Conservation (phyloP, 495 filamentous ascomycete species). For the Aspergillus taichungensis region DNA sequence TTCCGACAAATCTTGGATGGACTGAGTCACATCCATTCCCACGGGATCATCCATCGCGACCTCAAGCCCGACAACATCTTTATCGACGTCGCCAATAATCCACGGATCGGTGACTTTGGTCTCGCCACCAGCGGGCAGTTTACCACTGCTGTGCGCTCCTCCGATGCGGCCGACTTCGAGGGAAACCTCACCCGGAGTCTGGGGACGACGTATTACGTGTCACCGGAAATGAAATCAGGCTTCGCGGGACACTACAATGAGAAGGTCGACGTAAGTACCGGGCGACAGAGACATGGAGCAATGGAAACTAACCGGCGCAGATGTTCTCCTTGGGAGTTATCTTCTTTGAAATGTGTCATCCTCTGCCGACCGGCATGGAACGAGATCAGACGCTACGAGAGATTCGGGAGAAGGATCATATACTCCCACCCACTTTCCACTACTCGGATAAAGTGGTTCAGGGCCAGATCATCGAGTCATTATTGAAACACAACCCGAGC, state of each 20-base stretch:
- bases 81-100: constrained; percentile 80
- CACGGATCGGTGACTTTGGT: constrained; percentile 94
- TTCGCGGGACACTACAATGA: constrained; percentile 72
- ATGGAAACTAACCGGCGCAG: constrained; percentile 23
- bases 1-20: constrained; percentile 91
- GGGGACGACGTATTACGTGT: constrained; percentile 92
- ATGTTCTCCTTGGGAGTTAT: constrained; percentile 98
- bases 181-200: constrained; percentile 73
- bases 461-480: constrained; percentile 64
- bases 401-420: constrained; percentile 58
- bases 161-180: constrained; percentile 37
- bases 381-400: constrained; percentile 64
- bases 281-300: background rate
- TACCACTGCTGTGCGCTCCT: constrained; percentile 39
- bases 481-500: constrained; percentile 72
- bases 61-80: constrained; percentile 99
- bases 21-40: constrained; percentile 76
- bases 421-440: constrained; percentile 66
- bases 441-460: constrained; percentile 65
- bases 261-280: constrained; percentile 75
- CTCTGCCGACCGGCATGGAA: constrained; percentile 79
- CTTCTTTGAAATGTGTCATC: constrained; percentile 95
- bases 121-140: constrained; percentile 84
- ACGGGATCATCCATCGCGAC: constrained; percentile 92
- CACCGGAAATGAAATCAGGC: constrained; percentile 74